These are phyloP conservation scores for Plectranthus barbatus DNA, from an alignment of 257 asterid species.

Conservation along the genomic window DNA sequence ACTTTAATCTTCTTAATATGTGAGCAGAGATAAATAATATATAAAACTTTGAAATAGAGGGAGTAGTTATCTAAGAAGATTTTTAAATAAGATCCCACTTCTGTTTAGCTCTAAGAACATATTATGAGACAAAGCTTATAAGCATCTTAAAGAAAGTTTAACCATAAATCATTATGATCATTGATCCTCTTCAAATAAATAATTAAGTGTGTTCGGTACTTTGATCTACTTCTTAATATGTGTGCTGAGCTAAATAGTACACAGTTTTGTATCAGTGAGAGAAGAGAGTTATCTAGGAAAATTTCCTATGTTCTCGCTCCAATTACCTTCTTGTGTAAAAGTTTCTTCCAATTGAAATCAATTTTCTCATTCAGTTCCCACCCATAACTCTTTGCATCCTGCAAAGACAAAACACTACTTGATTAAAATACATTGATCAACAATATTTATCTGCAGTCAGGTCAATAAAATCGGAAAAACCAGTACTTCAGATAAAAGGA, in stretches of 20 bases:
- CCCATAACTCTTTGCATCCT: constrained; percentile 94
- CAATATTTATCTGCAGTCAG: neutral
- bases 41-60: neutral
- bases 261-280: neutral
- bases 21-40: neutral
- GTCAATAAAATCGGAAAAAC: neutral
- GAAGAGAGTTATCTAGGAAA: neutral
- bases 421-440: neutral
- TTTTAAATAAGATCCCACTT: too few species aligned
- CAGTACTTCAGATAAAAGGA: neutral
- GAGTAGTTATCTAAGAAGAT: neutral
- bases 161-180: too few species aligned
- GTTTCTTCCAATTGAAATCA: constrained; percentile 95
- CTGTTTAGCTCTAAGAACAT: too few species aligned
- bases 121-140: too few species aligned
- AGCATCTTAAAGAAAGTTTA: too few species aligned
- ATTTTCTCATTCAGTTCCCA: constrained; percentile 82
- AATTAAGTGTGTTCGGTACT: neutral
- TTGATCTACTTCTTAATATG: neutral
- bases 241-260: neutral
- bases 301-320: neutral
- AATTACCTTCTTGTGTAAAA: constrained; percentile 79
- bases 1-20: neutral
- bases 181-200: neutral
- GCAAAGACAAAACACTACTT: constrained; percentile 19